A percentile compares a stretch with the other conserved stretches of the same genome.
Conservation (phyloP, 805 yeast genomes). For the Lachancea kluyveri region DNA sequence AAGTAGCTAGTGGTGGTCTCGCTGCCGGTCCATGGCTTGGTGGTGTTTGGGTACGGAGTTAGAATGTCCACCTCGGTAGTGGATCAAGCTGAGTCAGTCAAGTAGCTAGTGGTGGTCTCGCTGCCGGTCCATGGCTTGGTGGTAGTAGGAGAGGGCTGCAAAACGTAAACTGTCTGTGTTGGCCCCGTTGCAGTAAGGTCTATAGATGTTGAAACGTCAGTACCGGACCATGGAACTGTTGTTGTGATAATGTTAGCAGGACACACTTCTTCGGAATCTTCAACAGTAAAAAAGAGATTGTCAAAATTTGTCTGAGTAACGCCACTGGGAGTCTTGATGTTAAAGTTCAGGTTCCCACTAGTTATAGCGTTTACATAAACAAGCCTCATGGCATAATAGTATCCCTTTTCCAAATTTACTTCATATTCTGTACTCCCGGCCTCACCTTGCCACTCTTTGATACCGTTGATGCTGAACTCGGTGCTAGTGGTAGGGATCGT, state of each 20-base stretch:
- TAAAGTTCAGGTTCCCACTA: slow-evolving; percentile 6
- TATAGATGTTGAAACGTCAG: slow-evolving; percentile 2
- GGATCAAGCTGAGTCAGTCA: slow-evolving; percentile 1
- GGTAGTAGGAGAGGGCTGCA: slow-evolving; percentile 2
- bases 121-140: slow-evolving; percentile 4
- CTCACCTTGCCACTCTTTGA: slow-evolving; percentile 5
- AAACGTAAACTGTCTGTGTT: slow-evolving; percentile 3
- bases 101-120: slow-evolving; percentile 1
- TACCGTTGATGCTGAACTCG: slow-evolving; percentile 7
- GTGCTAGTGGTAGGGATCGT: slow-evolving; percentile 2
- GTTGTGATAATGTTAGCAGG: not conserved
- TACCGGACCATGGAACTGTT: slow-evolving; percentile 1
- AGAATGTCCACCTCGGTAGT: slow-evolving; percentile 6
- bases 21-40: slow-evolving; percentile 5
- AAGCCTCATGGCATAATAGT: slow-evolving; percentile 17
- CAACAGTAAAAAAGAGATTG: slow-evolving; percentile 9
- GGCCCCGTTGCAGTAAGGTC: slow-evolving; percentile 3
- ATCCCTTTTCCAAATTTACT: slow-evolving; percentile 8
- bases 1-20: slow-evolving; percentile 1
- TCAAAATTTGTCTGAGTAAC: slow-evolving; percentile 5
- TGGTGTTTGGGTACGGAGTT: slow-evolving; percentile 4
- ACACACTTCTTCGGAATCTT: slow-evolving; percentile 3
- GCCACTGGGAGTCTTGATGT: slow-evolving; percentile 10
- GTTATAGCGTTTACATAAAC: slow-evolving; percentile 12
- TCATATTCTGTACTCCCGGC: slow-evolving; percentile 3